Evolutionary conservation across 192 early-diverging fungal genomes (phyloP).

Genomic region (Funneliformis geosporum): DNA sequence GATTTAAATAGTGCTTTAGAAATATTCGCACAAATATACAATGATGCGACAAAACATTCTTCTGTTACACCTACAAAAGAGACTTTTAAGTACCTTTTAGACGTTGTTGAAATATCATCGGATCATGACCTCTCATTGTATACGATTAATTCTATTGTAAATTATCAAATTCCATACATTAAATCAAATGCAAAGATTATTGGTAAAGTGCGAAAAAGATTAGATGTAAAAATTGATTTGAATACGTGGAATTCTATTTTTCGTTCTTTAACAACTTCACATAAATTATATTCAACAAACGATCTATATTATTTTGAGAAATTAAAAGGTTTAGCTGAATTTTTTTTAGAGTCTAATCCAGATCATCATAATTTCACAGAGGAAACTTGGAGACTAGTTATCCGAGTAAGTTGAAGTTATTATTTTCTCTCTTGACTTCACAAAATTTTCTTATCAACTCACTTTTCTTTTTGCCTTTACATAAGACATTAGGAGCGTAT

Average conservation of each 20-base stretch:
- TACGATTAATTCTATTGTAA: neutral
- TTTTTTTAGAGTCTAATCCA: neutral
- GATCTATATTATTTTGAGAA: neutral
- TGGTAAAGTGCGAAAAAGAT: neutral
- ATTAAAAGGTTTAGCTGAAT: neutral
- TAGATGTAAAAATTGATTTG: neutral
- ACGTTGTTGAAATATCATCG: neutral
- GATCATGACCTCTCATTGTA: neutral
- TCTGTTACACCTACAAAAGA: neutral
- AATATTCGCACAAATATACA: slow-evolving; percentile 6
- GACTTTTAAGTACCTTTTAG: slow-evolving; percentile 8
- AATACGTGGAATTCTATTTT: slow-evolving; percentile 9
- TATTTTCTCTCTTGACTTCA: neutral
- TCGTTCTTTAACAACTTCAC: slow-evolving; percentile 3
- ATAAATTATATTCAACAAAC: neutral
- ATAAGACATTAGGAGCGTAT: neutral
- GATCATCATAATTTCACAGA: neutral
- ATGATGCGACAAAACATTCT: neutral
- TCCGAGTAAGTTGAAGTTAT: slow-evolving; percentile 1
- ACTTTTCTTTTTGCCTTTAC: neutral
- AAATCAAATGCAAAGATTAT: neutral
- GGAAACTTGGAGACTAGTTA: slow-evolving; percentile 18
- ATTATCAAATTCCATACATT: neutral
- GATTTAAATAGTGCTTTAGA: slow-evolving; percentile 18
- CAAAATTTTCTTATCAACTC: neutral